Evolutionary conservation across 2,329 filamentous ascomycete genomes (phyloP).

Genomic region (Trichoderma sp.): DNA sequence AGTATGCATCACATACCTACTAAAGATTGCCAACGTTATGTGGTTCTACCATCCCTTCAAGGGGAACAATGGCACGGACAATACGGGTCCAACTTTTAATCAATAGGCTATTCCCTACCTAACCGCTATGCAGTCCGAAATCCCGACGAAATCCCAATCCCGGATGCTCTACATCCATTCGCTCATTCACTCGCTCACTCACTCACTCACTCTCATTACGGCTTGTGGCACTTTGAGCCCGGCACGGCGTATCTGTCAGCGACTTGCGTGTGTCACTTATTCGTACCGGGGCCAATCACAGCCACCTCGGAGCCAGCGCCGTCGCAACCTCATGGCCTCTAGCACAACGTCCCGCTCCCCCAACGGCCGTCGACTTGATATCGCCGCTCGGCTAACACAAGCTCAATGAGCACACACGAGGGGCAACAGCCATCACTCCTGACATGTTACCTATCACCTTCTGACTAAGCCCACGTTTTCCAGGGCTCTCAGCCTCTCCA

Average conservation of each 20-base stretch:
- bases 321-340: not conserved
- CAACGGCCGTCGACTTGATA: not conserved
- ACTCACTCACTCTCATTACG: not conserved
- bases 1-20: not conserved
- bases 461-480: not conserved
- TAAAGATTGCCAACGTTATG: not conserved
- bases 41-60: not conserved
- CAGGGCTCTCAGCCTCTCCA: not conserved
- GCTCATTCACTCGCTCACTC: not conserved
- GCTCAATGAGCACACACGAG: not conserved
- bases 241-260: not conserved
- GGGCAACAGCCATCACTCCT: not conserved
- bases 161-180: not conserved
- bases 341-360: not conserved
- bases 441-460: not conserved
- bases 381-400: slow-evolving; percentile 3
- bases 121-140: not conserved
- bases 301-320: not conserved
- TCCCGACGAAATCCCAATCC: not conserved
- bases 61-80: not conserved
- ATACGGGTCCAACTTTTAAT: not conserved
- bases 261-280: not conserved
- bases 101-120: not conserved
- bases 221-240: not conserved
- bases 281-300: not conserved